phyloP scores from a whole-genome alignment of 768 basidiomycete genomes.

The Tephrocybe sp. region DNA sequence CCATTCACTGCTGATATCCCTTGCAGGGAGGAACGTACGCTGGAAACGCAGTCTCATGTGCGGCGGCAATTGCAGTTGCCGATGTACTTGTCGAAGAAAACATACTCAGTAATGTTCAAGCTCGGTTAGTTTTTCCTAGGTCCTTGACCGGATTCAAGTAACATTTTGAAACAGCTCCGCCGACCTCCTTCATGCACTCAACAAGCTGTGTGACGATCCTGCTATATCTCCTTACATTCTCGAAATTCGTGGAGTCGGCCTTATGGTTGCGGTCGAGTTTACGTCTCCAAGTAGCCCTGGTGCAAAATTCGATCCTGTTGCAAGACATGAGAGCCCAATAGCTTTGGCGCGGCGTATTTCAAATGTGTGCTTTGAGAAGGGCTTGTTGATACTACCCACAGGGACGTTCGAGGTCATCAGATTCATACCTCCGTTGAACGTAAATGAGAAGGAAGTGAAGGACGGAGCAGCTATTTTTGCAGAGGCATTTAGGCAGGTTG shows the following conservation, averaged over 20 bases:
- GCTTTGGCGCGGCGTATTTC: conserved; percentile 67
- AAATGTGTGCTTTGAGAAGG: conserved; percentile 82
- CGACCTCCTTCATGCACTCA: conserved; percentile 66
- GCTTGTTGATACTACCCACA: conserved; percentile 85
- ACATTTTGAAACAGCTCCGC: no score
- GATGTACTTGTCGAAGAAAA: conserved; percentile 79
- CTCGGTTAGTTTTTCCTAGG: conserved; percentile 59
- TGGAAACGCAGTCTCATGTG: conserved; percentile 89
- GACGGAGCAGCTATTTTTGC: conserved; percentile 65
- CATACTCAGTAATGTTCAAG: conserved; percentile 74
- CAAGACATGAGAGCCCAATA: conserved; percentile 32
- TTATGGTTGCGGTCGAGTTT: conserved; percentile 88
- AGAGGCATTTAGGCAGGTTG: conserved; percentile 69
- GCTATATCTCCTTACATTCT: conserved; percentile 58
- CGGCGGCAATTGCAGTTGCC: conserved; percentile 80
- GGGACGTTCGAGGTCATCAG: conserved; percentile 83
- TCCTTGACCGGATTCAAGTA: no score
- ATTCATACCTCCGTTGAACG: conserved; percentile 91
- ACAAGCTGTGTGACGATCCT: conserved; percentile 52
- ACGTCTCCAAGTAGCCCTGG: conserved; percentile 53
- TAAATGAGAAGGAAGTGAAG: conserved; percentile 70
- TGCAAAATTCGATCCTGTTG: conserved; percentile 42
- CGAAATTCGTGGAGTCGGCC: conserved; percentile 86
- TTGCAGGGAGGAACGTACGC: conserved; percentile 81
- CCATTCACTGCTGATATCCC: conserved; percentile 32